Percentiles rank a stretch among this genome's conserved stretches.
These are phyloP conservation scores for Hyaloperonospora brassicae DNA, from an alignment of 352 stramenopile genomes.

Conservation along the genomic window DNA sequence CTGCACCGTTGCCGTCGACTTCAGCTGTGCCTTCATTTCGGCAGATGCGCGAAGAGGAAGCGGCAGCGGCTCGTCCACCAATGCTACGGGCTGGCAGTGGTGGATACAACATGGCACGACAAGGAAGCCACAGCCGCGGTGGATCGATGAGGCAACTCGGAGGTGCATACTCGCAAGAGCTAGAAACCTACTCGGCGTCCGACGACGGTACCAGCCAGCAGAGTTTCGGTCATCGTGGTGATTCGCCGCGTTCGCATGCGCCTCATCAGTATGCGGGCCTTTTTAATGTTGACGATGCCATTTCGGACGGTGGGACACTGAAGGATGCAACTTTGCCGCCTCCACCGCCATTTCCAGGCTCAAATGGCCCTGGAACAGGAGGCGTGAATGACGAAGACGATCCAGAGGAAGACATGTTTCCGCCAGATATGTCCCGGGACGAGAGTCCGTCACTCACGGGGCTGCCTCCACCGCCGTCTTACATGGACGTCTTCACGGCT, in stretches of 20 bases:
- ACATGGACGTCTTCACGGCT: conserved; percentile 46
- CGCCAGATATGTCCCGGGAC: conserved; percentile 13
- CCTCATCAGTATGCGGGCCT: conserved; percentile 14
- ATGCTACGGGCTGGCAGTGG: conserved; percentile 26
- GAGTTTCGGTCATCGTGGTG: conserved; percentile 28
- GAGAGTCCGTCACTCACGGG: conserved; percentile 23
- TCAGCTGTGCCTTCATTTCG: conserved; percentile 54
- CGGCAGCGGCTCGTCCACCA: conserved; percentile 18
- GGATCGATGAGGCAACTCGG: conserved; percentile 21
- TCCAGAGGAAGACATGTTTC: conserved; percentile 32
- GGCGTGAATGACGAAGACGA: conserved; percentile 9
- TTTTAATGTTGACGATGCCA: conserved; percentile 12
- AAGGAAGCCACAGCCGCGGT: conserved; percentile 15
- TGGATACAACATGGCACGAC: conserved; percentile 12
- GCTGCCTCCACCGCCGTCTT: conserved; percentile 39
- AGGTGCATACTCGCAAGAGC: conserved; percentile 8
- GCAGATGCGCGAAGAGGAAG: conserved; percentile 43
- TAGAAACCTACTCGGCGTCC: conserved; percentile 28
- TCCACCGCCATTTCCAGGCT: conserved; percentile 18
- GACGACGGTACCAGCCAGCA: conserved; percentile 28
- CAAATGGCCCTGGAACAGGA: conserved; percentile 4
- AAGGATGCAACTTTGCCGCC: conserved; percentile 16
- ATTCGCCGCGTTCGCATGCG: conserved; percentile 24
- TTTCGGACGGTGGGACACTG: conserved; percentile 10
- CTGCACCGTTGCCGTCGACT: conserved; percentile 20